Percentiles rank a stretch among this genome's conserved stretches.
phyloP scores from a whole-genome alignment of 78 protist species.

The Polysphondylium violaceum region DNA sequence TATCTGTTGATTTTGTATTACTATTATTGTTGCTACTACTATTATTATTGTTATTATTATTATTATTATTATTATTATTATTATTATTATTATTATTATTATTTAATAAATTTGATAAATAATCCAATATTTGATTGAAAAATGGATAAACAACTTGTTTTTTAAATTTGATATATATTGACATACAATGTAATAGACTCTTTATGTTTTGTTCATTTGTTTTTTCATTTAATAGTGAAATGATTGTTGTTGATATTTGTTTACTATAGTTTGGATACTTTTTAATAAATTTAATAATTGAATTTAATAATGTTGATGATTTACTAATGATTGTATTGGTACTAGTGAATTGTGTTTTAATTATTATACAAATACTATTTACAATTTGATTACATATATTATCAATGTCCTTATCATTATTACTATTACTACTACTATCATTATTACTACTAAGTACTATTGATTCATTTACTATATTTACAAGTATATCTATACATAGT shows the following conservation, averaged over 20 bases:
- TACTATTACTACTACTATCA: conserved; percentile 17
- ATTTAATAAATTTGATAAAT: background rate
- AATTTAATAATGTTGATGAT: conserved; percentile 23
- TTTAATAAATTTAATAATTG: conserved; percentile 36
- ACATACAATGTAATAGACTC: conserved; percentile 33
- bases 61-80: background rate
- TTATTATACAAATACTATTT: conserved; percentile 25
- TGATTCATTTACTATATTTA: conserved; percentile 32
- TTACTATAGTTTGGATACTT: background rate
- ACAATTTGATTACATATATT: conserved; percentile 1
- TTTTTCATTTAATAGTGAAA: conserved; percentile 7
- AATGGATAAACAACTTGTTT: conserved; percentile 12
- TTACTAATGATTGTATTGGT: background rate
- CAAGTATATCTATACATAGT: conserved; percentile 22
- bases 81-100: background rate
- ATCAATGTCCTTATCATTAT: conserved; percentile 8
- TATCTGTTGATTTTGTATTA: background rate
- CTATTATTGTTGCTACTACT: background rate
- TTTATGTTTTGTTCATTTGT: background rate
- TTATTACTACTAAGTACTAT: conserved; percentile 8
- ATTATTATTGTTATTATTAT: background rate
- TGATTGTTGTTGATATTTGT: conserved; percentile 23
- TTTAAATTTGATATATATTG: conserved; percentile 38
- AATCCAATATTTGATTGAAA: background rate
- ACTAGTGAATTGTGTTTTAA: conserved; percentile 14